These are phyloP conservation scores for Gloeophyllum trabeum DNA, from an alignment of 768 basidiomycete species.

Conservation along the genomic window DNA sequence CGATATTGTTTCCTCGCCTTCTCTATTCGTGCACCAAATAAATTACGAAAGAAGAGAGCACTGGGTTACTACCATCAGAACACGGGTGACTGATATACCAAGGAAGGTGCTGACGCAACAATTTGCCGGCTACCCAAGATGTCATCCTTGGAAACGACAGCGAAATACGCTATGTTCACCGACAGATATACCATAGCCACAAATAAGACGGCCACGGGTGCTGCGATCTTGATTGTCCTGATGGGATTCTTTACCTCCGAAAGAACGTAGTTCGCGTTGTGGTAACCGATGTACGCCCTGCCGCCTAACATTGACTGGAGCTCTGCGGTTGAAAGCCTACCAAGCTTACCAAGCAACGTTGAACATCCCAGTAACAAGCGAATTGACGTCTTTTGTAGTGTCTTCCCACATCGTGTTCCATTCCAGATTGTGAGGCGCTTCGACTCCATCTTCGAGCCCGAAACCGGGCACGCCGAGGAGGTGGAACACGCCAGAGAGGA, in stretches of 20 bases:
- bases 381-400: conserved; percentile 38
- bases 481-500: conserved; percentile 40
- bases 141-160: conserved; percentile 59
- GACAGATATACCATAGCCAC: conserved; percentile 52
- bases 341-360: conserved; percentile 53
- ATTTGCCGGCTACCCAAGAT: conserved; percentile 54
- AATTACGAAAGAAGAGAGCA: conserved; percentile 63
- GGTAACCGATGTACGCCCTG: conserved; percentile 67
- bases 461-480: conserved; percentile 39
- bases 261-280: conserved; percentile 64
- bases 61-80: conserved; percentile 18
- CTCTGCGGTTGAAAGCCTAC: too few species aligned
- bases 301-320: too few species aligned
- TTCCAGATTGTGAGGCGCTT: conserved; percentile 42
- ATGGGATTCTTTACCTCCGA: conserved; percentile 64
- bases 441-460: conserved; percentile 34
- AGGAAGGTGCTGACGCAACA: conserved; percentile 41
- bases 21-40: conserved; percentile 54
- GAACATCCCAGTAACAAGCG: conserved; percentile 53
- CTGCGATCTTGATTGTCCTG: conserved; percentile 58
- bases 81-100: not conserved
- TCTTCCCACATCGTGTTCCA: conserved; percentile 61
- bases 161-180: conserved; percentile 66
- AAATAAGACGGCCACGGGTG: conserved; percentile 49
- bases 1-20: conserved; percentile 23